These are phyloP conservation scores for Pleurotus tuoliensis DNA, from an alignment of 768 basidiomycete genomes.

Conservation along the genomic window DNA sequence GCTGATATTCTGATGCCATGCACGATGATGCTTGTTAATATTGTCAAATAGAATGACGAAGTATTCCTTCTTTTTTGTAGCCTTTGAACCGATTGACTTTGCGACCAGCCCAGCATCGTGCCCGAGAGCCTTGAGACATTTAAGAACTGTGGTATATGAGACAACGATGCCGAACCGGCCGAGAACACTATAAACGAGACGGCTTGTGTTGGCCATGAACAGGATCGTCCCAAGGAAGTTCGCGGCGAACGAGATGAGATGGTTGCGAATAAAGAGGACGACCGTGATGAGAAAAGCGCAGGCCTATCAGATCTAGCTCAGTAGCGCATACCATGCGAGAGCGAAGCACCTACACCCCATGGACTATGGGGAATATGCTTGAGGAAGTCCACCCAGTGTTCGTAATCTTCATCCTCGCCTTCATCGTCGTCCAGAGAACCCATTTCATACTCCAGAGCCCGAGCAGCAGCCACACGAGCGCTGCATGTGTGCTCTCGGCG, in stretches of 20 bases:
- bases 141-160: constrained; percentile 16
- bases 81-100: not conserved
- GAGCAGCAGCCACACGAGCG: not conserved
- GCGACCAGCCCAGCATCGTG: constrained; percentile 7
- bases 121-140: constrained; percentile 10
- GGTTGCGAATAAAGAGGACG: constrained; percentile 15
- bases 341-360: not conserved
- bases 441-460: too few species aligned
- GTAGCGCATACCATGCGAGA: not conserved
- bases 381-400: not conserved
- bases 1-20: constrained; percentile 15
- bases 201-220: constrained; percentile 14
- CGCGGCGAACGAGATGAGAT: constrained; percentile 15
- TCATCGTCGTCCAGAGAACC: not conserved
- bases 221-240: constrained; percentile 16
- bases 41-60: constrained; percentile 22
- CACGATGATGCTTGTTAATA: constrained; percentile 17
- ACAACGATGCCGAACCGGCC: constrained; percentile 14
- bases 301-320: not conserved
- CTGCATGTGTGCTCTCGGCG: not conserved
- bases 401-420: not conserved
- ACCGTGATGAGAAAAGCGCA: not conserved
- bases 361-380: not conserved
- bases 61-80: not conserved
- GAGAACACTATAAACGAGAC: constrained; percentile 13